These are phyloP conservation scores for Diplocarpon mali DNA, from an alignment of 2,329 filamentous ascomycete genomes.

Conservation along the genomic window DNA sequence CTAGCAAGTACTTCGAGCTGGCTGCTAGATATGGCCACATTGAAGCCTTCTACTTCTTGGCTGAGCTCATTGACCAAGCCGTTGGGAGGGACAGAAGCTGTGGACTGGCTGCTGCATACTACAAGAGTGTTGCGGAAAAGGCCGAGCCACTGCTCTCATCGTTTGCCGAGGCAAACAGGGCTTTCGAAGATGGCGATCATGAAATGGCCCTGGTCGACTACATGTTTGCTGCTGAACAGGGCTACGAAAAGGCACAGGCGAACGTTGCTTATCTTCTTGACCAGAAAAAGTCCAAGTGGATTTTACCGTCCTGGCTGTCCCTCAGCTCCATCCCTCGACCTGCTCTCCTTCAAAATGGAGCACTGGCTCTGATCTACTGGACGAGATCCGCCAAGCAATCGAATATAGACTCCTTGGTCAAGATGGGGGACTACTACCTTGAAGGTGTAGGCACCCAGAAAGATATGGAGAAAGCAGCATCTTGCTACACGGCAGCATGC, in stretches of 20 bases:
- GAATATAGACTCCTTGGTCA: conserved; percentile 89
- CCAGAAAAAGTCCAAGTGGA: conserved; percentile 43
- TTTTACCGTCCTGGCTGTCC: conserved; percentile 30
- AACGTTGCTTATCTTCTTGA: conserved; percentile 66
- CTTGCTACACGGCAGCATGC: conserved; percentile 85
- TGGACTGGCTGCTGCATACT: conserved; percentile 55
- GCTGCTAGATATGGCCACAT: conserved; percentile 58
- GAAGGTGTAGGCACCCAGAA: conserved; percentile 61
- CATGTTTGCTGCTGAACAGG: conserved; percentile 66
- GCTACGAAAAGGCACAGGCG: conserved; percentile 58
- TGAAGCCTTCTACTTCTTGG: conserved; percentile 63
- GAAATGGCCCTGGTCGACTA: conserved; percentile 54
- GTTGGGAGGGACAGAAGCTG: conserved; percentile 57
- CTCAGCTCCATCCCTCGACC: conserved; percentile 29
- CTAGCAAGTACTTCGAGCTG: conserved; percentile 58
- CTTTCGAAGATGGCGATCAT: conserved; percentile 51
- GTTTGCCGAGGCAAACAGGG: conserved; percentile 55
- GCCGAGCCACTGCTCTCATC: conserved; percentile 47
- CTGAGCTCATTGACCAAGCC: conserved; percentile 55
- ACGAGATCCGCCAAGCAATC: conserved; percentile 86
- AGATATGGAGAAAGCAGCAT: conserved; percentile 77
- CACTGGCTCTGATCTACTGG: conserved; percentile 68
- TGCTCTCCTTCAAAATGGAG: conserved; percentile 43
- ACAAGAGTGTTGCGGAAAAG: conserved; percentile 49
- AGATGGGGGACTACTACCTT: conserved; percentile 98